These are phyloP conservation scores for Clavariopsis aquatica DNA, from an alignment of 495 filamentous ascomycete genomes.

Conservation along the genomic window DNA sequence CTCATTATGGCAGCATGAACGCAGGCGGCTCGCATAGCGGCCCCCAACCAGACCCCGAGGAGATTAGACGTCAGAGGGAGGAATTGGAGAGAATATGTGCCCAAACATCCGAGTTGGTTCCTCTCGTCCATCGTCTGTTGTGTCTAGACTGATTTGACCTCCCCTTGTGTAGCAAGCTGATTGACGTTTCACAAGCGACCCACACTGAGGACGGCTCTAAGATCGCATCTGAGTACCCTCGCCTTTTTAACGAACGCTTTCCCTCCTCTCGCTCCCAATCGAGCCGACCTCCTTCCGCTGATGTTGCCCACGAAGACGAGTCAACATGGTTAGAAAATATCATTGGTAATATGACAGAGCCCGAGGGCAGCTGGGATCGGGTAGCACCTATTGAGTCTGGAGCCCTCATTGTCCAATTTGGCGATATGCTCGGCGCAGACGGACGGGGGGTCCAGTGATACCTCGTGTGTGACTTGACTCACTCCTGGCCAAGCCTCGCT, in stretches of 20 bases:
- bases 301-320: slow-evolving; percentile 29
- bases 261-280: slow-evolving; percentile 15
- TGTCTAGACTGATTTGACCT: slow-evolving; percentile 3
- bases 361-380: slow-evolving; percentile 34
- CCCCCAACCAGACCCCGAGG: slow-evolving; percentile 44
- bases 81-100: slow-evolving; percentile 45
- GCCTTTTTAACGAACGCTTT: slow-evolving; percentile 39
- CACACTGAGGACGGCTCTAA: slow-evolving; percentile 32
- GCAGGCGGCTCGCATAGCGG: slow-evolving; percentile 24
- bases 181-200: slow-evolving; percentile 38
- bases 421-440: slow-evolving; percentile 20
- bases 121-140: neutral
- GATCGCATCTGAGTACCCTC: slow-evolving; percentile 37
- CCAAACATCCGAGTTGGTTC: slow-evolving; percentile 44
- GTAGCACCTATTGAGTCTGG: slow-evolving; percentile 33
- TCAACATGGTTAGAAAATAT: slow-evolving; percentile 31
- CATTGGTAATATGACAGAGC: slow-evolving; percentile 21
- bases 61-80: slow-evolving; percentile 45
- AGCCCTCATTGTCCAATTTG: slow-evolving; percentile 36
- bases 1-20: slow-evolving; percentile 43
- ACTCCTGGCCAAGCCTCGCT: neutral
- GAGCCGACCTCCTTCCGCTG: slow-evolving; percentile 26
- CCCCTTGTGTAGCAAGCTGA: slow-evolving; percentile 38
- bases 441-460: slow-evolving; percentile 13
- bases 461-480: neutral